Percentiles rank a stretch among this genome's conserved stretches.
phyloP scores from a whole-genome alignment of 805 yeast species.

The Kodamaea lidongshanica region DNA sequence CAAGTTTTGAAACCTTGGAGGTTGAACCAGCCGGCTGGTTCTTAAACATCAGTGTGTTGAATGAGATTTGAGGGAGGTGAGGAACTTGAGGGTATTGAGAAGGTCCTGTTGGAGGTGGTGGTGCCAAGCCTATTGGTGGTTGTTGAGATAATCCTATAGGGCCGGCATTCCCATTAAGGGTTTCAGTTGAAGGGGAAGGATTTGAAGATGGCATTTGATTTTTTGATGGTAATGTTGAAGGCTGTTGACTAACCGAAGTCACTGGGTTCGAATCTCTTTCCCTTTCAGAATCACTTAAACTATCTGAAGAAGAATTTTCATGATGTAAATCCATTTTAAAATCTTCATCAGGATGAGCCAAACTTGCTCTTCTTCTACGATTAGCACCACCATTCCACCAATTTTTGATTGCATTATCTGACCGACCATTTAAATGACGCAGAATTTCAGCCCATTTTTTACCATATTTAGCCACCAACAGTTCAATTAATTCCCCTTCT shows the following conservation, averaged over 20 bases:
- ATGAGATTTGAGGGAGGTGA: slow-evolving; percentile 29
- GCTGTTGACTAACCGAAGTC: too few species aligned
- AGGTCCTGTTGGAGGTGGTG: background rate
- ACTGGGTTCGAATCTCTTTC: too few species aligned
- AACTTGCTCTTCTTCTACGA: slow-evolving; percentile 54
- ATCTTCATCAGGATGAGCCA: slow-evolving; percentile 12
- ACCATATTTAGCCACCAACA: slow-evolving; percentile 71
- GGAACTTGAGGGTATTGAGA: slow-evolving; percentile 13
- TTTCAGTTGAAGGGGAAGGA: too few species aligned
- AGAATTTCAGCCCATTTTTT: slow-evolving; percentile 94
- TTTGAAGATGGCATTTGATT: too few species aligned
- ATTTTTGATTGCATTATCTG: slow-evolving; percentile 88
- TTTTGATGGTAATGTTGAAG: too few species aligned
- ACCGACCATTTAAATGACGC: slow-evolving; percentile 76
- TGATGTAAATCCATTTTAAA: too few species aligned
- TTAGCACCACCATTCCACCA: slow-evolving; percentile 98
- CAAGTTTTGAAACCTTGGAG: background rate
- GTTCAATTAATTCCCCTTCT: slow-evolving; percentile 78
- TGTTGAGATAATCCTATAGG: too few species aligned
- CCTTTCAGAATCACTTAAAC: too few species aligned
- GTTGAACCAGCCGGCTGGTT: slow-evolving; percentile 3
- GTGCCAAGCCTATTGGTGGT: too few species aligned
- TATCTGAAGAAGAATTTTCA: too few species aligned
- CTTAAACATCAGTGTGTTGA: slow-evolving; percentile 38
- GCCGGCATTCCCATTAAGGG: too few species aligned